Evolutionary conservation across 2,329 filamentous ascomycete genomes (phyloP).

Genomic region (Aspergillus pseudoviridinutans): DNA sequence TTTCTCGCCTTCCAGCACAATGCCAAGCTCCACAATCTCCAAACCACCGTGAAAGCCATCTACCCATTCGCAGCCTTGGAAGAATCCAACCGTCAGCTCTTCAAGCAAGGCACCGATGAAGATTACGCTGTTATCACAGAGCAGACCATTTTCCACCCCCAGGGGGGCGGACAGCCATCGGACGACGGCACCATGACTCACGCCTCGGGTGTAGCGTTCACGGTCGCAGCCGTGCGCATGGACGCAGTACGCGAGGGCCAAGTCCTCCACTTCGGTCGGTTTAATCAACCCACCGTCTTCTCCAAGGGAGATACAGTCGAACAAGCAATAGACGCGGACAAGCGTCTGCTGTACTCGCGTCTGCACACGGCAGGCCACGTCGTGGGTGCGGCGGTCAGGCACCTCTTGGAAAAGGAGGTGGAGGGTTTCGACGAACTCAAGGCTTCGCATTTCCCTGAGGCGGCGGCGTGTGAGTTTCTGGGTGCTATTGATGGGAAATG

Average conservation of each 20-base stretch:
- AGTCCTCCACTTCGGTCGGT: constrained; percentile 64
- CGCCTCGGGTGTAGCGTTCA: constrained; percentile 38
- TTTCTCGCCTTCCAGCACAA: constrained; percentile 35
- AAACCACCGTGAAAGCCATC: constrained; percentile 46
- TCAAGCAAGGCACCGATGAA: constrained; percentile 52
- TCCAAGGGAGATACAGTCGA: constrained; percentile 43
- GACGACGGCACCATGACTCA: constrained; percentile 58
- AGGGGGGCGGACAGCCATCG: constrained; percentile 70
- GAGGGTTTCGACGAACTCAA: constrained; percentile 62
- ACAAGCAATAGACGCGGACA: constrained; percentile 59
- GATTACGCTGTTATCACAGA: constrained; percentile 59
- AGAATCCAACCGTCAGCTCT: constrained; percentile 51
- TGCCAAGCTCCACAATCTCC: constrained; percentile 40
- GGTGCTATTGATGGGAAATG: constrained; percentile 62
- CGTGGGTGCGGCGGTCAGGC: constrained; percentile 63
- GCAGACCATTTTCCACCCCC: constrained; percentile 70
- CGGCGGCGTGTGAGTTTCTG: constrained; percentile 63
- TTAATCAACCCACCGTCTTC: constrained; percentile 38
- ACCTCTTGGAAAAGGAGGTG: constrained; percentile 52
- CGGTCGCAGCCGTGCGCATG: constrained; percentile 56
- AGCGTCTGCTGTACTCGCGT: constrained; percentile 61
- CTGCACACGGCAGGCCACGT: constrained; percentile 72
- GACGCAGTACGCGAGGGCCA: constrained; percentile 48
- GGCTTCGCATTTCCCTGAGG: constrained; percentile 66
- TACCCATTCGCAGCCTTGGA: constrained; percentile 49